Conservation (phyloP, 768 basidiomycete species). For the Tephrocybe sp. region DNA sequence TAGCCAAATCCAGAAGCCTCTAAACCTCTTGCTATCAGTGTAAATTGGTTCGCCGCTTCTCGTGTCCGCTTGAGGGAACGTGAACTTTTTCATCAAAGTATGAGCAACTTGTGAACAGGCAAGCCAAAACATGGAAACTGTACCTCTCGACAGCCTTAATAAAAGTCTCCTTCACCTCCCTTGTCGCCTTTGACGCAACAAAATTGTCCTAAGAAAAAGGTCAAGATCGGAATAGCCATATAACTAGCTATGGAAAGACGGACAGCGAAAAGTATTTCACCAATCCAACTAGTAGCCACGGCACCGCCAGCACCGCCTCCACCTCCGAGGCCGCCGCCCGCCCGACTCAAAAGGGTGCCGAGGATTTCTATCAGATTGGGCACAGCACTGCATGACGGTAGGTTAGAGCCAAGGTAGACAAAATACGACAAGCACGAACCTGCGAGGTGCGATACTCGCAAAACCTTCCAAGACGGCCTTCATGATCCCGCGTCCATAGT, state of each 20-base stretch:
- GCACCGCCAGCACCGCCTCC: conserved; percentile 23
- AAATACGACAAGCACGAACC: conserved; percentile 5
- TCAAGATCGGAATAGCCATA: not conserved
- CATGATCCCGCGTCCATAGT: conserved; percentile 66
- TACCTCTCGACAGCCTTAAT: conserved; percentile 70
- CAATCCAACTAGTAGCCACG: conserved; percentile 62
- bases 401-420: not conserved
- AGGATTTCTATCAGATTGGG: conserved; percentile 85
- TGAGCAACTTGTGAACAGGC: not conserved
- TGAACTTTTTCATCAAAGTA: conserved; percentile 42
- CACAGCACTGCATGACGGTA: conserved; percentile 46
- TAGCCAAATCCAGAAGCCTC: conserved; percentile 87
- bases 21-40: conserved; percentile 77
- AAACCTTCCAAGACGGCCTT: conserved; percentile 76
- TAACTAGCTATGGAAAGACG: conserved; percentile 7
- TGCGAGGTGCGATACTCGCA: conserved; percentile 77
- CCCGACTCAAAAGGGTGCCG: conserved; percentile 57
- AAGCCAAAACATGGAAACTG: conserved; percentile 13
- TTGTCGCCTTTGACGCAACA: conserved; percentile 65
- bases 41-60: conserved; percentile 87
- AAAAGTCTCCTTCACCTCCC: conserved; percentile 77
- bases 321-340: conserved; percentile 24
- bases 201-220: conserved; percentile 58
- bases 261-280: conserved; percentile 67
- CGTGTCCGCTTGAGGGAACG: conserved; percentile 70